A percentile compares a stretch with the other conserved stretches of the same genome.
phyloP scores from a whole-genome alignment of 1,284 basidiomycete genomes.

The Puccinia polysora region DNA sequence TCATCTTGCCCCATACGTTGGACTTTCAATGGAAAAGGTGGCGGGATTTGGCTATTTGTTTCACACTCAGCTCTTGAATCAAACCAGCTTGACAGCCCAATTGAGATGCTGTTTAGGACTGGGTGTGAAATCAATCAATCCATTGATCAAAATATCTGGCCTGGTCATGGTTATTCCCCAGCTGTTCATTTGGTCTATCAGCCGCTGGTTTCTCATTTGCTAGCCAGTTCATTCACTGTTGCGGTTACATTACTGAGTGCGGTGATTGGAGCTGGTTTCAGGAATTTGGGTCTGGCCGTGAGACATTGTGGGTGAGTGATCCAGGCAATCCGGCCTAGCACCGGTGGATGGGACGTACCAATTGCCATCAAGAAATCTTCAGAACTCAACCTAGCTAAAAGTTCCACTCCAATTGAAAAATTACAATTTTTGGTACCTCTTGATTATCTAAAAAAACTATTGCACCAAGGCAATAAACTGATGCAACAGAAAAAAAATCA shows the following conservation, averaged over 20 bases:
- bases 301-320: background rate
- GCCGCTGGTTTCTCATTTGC: background rate
- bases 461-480: no score
- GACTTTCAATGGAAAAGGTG: slow-evolving; percentile 19
- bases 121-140: no score
- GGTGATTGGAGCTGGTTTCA: no score
- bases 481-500: no score
- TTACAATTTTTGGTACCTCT: background rate
- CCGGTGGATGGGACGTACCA: slow-evolving; percentile 19
- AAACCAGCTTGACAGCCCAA: background rate
- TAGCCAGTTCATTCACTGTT: background rate
- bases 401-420: background rate
- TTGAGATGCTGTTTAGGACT: no score
- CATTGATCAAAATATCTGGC: no score
- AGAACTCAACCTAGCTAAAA: background rate
- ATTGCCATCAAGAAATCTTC: background rate
- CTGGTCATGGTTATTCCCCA: no score
- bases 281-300: no score
- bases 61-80: background rate
- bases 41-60: slow-evolving; percentile 17
- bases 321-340: slow-evolving; percentile 4
- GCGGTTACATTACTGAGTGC: no score
- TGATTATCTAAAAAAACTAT: no score
- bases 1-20: background rate
- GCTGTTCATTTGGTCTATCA: slow-evolving; percentile 10